phyloP scores from a whole-genome alignment of 2,329 filamentous ascomycete genomes.

The Trichoderma pleuroti region DNA sequence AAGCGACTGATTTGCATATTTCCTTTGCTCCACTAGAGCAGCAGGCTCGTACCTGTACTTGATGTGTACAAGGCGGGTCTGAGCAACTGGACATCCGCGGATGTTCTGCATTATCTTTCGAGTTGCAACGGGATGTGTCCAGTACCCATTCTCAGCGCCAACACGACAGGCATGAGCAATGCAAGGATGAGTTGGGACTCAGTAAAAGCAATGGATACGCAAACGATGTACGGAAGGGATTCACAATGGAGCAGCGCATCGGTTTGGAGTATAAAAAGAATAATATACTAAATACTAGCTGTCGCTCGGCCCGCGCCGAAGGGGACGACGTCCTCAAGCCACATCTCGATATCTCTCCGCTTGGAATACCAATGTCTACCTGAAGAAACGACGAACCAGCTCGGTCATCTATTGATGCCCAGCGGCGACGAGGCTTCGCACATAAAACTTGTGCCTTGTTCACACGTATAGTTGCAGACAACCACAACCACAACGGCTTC shows the following conservation, averaged over 20 bases:
- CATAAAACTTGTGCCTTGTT: neutral
- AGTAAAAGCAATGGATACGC: neutral
- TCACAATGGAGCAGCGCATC: neutral
- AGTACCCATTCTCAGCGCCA: too few relatives aligned
- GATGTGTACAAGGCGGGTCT: neutral
- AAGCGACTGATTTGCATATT: neutral
- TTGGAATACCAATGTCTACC: neutral
- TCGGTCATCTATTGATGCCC: neutral
- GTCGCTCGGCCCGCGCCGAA: neutral
- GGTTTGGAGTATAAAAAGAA: neutral
- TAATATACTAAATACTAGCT: neutral
- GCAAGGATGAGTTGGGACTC: neutral
- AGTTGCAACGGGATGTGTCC: neutral
- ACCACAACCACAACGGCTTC: neutral
- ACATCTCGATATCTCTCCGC: neutral
- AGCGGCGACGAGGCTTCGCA: neutral
- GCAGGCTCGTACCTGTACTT: neutral
- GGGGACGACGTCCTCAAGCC: neutral
- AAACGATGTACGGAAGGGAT: neutral
- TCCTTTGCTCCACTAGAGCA: neutral
- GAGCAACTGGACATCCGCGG: neutral
- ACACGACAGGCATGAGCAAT: neutral
- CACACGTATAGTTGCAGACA: neutral
- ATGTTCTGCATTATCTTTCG: neutral
- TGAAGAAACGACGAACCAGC: neutral